phyloP scores from a whole-genome alignment of 495 filamentous ascomycete species.

The Penicillium angulare region DNA sequence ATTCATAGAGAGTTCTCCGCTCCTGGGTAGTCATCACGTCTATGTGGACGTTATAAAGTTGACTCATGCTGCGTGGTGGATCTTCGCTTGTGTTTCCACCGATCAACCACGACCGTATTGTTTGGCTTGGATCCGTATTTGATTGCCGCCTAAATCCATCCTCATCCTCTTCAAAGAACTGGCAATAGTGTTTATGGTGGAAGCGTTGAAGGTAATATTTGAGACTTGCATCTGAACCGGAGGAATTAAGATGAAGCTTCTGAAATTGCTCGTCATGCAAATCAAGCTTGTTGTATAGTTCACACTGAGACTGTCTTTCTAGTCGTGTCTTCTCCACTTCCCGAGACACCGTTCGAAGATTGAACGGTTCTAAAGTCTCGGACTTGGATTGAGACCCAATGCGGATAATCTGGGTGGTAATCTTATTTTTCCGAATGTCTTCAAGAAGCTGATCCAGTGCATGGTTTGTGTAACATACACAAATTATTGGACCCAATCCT shows the following conservation, averaged over 20 bases:
- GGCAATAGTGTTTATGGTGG: not conserved
- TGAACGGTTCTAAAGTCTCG: not conserved
- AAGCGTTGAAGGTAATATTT: not conserved
- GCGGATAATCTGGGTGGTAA: slow-evolving; percentile 9
- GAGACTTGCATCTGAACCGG: not conserved
- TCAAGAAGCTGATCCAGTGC: slow-evolving; percentile 3
- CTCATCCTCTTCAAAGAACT: not conserved
- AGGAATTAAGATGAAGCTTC: not conserved
- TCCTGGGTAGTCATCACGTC: slow-evolving; percentile 1
- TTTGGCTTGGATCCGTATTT: not conserved
- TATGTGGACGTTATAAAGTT: not conserved
- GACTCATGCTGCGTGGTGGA: not conserved
- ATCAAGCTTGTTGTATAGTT: not conserved
- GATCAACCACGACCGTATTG: not conserved
- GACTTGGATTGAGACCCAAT: slow-evolving; percentile 14
- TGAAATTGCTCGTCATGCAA: not conserved
- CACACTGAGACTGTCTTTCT: slow-evolving; percentile 1
- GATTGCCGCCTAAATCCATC: not conserved
- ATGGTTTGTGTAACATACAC: slow-evolving; percentile 6
- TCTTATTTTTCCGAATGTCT: not conserved
- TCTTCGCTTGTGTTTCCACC: not conserved
- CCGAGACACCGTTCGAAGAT: slow-evolving; percentile 12
- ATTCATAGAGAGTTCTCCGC: not conserved
- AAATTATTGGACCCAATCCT: not conserved
- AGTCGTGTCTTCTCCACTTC: slow-evolving; percentile 12